Conservation (phyloP, 2,329 filamentous ascomycete genomes). For the Lasiodiplodia citricola region DNA sequence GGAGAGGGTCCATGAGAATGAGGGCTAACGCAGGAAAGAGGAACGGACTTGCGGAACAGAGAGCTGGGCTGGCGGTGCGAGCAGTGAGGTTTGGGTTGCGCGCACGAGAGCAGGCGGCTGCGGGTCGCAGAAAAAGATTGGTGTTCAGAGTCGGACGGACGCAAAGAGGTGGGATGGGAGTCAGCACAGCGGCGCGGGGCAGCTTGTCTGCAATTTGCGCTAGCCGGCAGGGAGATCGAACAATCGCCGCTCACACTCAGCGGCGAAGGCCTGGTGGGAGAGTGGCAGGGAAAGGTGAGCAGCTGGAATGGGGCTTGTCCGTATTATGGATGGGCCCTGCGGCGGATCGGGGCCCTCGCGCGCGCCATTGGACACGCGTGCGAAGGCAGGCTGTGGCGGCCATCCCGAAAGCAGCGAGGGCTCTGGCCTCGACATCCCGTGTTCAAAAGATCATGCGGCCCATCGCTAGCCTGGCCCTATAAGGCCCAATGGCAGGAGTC, state of each 20-base stretch:
- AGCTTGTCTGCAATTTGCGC: conserved; percentile 20
- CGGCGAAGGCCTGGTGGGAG: conserved; percentile 21
- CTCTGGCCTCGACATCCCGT: conserved; percentile 40
- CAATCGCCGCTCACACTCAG: conserved; percentile 21
- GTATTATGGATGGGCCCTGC: conserved; percentile 28
- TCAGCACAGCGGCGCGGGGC: conserved; percentile 20
- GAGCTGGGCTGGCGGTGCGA: conserved; percentile 9
- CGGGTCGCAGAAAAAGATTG: conserved; percentile 21
- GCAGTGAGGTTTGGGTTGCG: conserved; percentile 9
- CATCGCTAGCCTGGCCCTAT: conserved; percentile 32
- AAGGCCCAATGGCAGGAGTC: conserved; percentile 27
- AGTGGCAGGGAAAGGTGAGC: conserved; percentile 24
- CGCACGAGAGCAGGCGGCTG: background rate
- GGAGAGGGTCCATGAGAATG: background rate
- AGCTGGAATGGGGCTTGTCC: conserved; percentile 27
- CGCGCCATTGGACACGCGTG: conserved; percentile 22
- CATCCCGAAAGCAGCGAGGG: conserved; percentile 26
- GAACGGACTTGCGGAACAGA: conserved; percentile 21
- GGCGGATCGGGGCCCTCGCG: conserved; percentile 22
- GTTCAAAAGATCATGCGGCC: conserved; percentile 46
- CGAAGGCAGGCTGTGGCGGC: conserved; percentile 25
- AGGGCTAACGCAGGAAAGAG: conserved; percentile 4
- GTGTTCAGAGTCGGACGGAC: conserved; percentile 21
- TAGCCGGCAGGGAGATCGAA: conserved; percentile 22
- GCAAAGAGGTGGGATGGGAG: conserved; percentile 25